Base-by-base conservation (phyloP, 345 rosid genomes). In the Geranium brycei region DNA sequence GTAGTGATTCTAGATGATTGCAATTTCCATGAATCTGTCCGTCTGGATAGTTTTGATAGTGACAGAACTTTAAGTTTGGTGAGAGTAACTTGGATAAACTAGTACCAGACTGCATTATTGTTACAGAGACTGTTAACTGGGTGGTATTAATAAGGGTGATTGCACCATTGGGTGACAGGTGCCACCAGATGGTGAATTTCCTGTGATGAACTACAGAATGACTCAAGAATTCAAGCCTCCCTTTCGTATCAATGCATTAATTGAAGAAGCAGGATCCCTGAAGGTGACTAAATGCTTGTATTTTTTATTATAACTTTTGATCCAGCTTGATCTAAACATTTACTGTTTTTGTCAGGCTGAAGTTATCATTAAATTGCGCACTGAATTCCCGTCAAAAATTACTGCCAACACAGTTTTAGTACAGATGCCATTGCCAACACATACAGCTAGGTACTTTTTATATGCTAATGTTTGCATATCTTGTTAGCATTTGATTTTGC, bases 151-250 rank as follows among this genome's bases (percentile, higher is more conserved):
- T 23, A 23, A 23, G 28, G 28, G 28, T 23, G 28, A 23, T 23
- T 23, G 28, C 28, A 23, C 7, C 41, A 4, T 35, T 35, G 5
- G 41, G 5, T 35, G 41, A 35, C 41, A 90, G 99, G 91, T 93
- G 58, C 96, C 99, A 16, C 96, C 99, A 38, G 99, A 90, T 75
- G 99, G 99, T 68, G 99, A 93, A 76, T 93, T 93, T 73, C 96
- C 99, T 59, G 99, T 93, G 64, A 93, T 90, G 97, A 93, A 93
- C 79, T 93, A 93, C 72, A 91, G 99, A 56, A 85, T 90, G 95
- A 90, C 99, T 58, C 97, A 93, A 78, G 97, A 93, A 79, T 93
- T 93, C 75, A 90, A 85, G 81, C 99, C 99, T 74, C 99, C 97
- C 32, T 93, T 93, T 59, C 96, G 86, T 59, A 85, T 93, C 59